Base-by-base conservation (phyloP, 2,329 filamentous ascomycete genomes). In the Colletotrichum musae region DNA sequence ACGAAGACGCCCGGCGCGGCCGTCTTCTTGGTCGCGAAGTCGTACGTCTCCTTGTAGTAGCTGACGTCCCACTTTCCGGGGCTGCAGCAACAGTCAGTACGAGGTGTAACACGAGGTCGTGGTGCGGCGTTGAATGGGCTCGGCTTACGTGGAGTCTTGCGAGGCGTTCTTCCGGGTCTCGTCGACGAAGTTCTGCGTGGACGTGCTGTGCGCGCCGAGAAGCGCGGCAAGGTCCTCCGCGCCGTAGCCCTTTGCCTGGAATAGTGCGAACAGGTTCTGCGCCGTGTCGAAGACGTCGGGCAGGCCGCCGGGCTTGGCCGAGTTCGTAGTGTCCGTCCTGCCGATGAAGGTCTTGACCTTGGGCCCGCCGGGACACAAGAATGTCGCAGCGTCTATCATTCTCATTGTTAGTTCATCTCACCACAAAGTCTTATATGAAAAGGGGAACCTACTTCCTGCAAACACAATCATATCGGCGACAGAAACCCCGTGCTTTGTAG, bases 381-480 rank as follows among this genome's bases (percentile, higher is more conserved):
- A 81, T 10, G 85, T 84, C 15, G 85, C 87, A 32, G 87, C 80
- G 64, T 77, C 80, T 76, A 79, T 82, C 3, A 45, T 2, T 15
- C 6, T 13, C 2, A 21, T 1, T 2, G n/a, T 4, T 16, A n/a
- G 28, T 2, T 7, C 10, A 4, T 26, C 5, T 32, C 3, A 18
- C 16, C 1, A 3, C 51, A 16, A 6, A 16, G 3, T 6, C 28
- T 2, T 4, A 16, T 16, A 12, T 6, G 39, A 43, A 18, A 18
- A 18, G 18, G 18, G 18, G 18, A 18, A 57, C 64, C 47, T 18
- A 68, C 59, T 68, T 6, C 64, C 60, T 15, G 82, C 85, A 58
- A 87, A 83, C 74, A 88, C 85, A 48, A 87, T 84, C 21, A 89
- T 77, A 75, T 89, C 87, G 18, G 87, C 87, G 71, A 86, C 84